Conservation (phyloP, 2,329 filamentous ascomycete species). For the Dichotomopilus funicola region DNA sequence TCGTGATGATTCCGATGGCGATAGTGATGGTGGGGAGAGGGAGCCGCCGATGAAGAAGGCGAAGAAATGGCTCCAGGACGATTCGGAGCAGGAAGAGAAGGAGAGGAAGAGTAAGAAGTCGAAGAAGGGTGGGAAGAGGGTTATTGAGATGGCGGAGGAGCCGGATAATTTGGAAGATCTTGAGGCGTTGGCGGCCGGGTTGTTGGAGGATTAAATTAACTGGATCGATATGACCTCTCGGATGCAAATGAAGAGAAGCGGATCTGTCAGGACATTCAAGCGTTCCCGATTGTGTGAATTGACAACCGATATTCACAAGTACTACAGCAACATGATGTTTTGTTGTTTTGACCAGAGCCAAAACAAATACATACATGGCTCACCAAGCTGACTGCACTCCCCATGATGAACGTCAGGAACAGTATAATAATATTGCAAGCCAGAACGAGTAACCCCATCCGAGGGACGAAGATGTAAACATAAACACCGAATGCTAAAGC, state of each 20-base stretch:
- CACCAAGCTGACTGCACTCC: too few species aligned
- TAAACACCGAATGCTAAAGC: too few species aligned
- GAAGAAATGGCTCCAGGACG: constrained; percentile 60
- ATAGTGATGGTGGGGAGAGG: constrained; percentile 25
- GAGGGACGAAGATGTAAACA: too few species aligned
- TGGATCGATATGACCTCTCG: not conserved
- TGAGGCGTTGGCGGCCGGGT: constrained; percentile 66
- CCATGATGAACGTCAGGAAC: too few species aligned
- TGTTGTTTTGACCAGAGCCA: too few species aligned
- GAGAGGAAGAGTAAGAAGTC: constrained; percentile 47
- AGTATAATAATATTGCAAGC: too few species aligned
- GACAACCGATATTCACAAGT: too few species aligned
- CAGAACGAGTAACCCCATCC: too few species aligned
- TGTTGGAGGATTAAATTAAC: constrained; percentile 47
- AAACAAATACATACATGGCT: too few species aligned
- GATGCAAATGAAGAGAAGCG: not conserved
- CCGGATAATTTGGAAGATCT: constrained; percentile 75
- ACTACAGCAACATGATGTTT: too few species aligned
- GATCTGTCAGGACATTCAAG: too few species aligned
- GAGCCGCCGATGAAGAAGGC: constrained; percentile 48
- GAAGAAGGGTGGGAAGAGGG: constrained; percentile 44
- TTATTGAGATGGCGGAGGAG: constrained; percentile 58
- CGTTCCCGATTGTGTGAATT: too few species aligned
- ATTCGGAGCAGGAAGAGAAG: constrained; percentile 36
- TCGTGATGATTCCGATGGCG: constrained; percentile 19